Conservation (phyloP, 2,329 filamentous ascomycete species). For the Epichloe festucae region DNA sequence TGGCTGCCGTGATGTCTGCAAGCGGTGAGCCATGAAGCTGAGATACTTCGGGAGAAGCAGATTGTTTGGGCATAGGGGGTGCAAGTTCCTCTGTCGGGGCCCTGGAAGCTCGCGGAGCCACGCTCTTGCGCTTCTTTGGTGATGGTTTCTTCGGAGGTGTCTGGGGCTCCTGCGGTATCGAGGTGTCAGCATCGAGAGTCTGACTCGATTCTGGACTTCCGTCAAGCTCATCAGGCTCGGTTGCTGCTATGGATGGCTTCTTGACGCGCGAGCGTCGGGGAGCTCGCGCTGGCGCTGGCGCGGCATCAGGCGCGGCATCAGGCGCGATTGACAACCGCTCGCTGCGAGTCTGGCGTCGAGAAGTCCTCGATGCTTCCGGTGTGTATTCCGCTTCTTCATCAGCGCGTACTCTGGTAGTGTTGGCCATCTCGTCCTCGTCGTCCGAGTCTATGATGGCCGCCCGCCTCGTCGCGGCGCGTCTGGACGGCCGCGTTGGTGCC, state of each 20-base stretch:
- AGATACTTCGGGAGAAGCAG: conserved; percentile 42
- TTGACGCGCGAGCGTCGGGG: conserved; percentile 26
- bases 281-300: conserved; percentile 36
- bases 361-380: conserved; percentile 50
- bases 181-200: conserved; percentile 19
- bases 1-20: conserved; percentile 58
- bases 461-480: conserved; percentile 44
- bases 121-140: conserved; percentile 57
- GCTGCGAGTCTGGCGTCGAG: conserved; percentile 35
- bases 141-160: conserved; percentile 29
- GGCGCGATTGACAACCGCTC: conserved; percentile 29
- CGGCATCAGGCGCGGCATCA: conserved; percentile 33
- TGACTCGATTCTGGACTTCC: conserved; percentile 18
- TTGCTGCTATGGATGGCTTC: conserved; percentile 15
- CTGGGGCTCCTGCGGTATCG: conserved; percentile 20
- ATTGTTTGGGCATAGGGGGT: conserved; percentile 36
- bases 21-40: conserved; percentile 44
- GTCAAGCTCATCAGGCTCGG: conserved; percentile 12
- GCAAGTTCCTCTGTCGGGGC: conserved; percentile 25
- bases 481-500: conserved; percentile 23
- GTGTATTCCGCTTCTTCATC: conserved; percentile 68
- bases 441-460: conserved; percentile 69
- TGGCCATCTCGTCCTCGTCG: conserved; percentile 53
- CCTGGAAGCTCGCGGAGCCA: conserved; percentile 27
- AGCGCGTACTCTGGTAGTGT: conserved; percentile 37